Evolutionary conservation across 2,329 filamentous ascomycete species (phyloP).

Genomic region (Trichoderma sp.): DNA sequence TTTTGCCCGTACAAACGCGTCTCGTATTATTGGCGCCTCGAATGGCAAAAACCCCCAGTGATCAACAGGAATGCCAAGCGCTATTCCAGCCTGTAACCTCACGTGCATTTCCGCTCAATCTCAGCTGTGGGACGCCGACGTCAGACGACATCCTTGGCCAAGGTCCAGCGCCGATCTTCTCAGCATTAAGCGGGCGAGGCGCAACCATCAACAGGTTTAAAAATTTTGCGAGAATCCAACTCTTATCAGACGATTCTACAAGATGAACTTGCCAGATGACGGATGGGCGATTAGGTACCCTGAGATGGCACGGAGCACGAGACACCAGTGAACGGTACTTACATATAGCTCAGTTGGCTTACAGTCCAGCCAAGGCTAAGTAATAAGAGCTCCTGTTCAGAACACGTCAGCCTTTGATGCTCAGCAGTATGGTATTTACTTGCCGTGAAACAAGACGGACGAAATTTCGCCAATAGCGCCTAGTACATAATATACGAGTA

Average conservation of each 20-base stretch:
- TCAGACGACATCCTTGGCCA: conserved; percentile 10
- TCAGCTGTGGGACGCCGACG: conserved; percentile 12
- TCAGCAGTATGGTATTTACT: not conserved
- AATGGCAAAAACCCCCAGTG: not conserved
- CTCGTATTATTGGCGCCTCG: not conserved
- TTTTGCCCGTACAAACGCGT: not conserved
- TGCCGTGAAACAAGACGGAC: not conserved
- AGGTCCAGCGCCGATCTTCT: conserved; percentile 14
- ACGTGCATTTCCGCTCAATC: conserved; percentile 6
- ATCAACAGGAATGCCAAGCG: not conserved
- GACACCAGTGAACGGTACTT: not conserved
- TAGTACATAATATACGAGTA: not conserved
- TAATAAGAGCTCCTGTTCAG: not conserved
- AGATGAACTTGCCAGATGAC: not conserved
- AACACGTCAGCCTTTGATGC: not conserved
- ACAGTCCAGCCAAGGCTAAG: not conserved
- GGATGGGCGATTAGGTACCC: not conserved
- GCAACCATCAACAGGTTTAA: not conserved
- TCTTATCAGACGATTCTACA: not conserved
- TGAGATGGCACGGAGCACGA: not conserved
- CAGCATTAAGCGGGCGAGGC: not conserved
- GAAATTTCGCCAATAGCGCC: not conserved
- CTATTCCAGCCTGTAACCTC: not conserved
- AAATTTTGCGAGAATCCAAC: not conserved
- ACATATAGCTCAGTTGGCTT: not conserved